Evolutionary conservation across 306 rosid genomes (phyloP).

Genomic region (Casuarina cunninghamiana): DNA sequence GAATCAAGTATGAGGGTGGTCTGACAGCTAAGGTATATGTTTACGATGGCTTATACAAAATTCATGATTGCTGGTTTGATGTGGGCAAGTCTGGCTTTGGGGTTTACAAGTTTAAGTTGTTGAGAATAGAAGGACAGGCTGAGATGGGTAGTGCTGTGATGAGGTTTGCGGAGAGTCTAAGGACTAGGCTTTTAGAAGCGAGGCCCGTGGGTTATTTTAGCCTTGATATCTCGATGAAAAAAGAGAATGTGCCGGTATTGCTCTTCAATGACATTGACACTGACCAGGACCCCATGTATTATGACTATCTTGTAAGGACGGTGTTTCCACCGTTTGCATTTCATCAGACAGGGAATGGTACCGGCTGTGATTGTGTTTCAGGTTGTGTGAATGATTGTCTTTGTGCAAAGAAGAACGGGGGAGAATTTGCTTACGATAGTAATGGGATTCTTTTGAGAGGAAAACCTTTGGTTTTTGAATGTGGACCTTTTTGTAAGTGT

Average conservation of each 20-base stretch:
- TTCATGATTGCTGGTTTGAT: conserved; percentile 83
- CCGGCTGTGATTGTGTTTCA: conserved; percentile 66
- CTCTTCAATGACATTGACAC: conserved; percentile 79
- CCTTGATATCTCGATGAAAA: conserved; percentile 60
- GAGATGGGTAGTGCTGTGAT: conserved; percentile 81
- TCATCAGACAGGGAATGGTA: conserved; percentile 54
- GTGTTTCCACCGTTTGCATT: conserved; percentile 64
- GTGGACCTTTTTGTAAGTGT: conserved; percentile 77
- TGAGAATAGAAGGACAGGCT: conserved; percentile 78
- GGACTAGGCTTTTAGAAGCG: conserved; percentile 43
- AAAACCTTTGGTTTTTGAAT: conserved; percentile 84
- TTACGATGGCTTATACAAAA: conserved; percentile 87
- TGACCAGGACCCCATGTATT: conserved; percentile 56
- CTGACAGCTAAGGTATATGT: conserved; percentile 69
- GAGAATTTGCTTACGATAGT: conserved; percentile 61
- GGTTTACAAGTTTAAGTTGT: conserved; percentile 74
- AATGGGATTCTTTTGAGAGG: conserved; percentile 80
- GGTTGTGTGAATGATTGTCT: conserved; percentile 66
- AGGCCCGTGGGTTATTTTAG: conserved; percentile 65
- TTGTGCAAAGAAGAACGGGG: conserved; percentile 82
- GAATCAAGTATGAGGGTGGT: conserved; percentile 51
- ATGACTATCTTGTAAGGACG: conserved; percentile 66
- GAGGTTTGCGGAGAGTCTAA: conserved; percentile 58
- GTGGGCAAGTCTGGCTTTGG: conserved; percentile 95
- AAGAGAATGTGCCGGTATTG: conserved; percentile 53